phyloP scores from a whole-genome alignment of 2,329 filamentous ascomycete genomes.

The Onygenales sp. region DNA sequence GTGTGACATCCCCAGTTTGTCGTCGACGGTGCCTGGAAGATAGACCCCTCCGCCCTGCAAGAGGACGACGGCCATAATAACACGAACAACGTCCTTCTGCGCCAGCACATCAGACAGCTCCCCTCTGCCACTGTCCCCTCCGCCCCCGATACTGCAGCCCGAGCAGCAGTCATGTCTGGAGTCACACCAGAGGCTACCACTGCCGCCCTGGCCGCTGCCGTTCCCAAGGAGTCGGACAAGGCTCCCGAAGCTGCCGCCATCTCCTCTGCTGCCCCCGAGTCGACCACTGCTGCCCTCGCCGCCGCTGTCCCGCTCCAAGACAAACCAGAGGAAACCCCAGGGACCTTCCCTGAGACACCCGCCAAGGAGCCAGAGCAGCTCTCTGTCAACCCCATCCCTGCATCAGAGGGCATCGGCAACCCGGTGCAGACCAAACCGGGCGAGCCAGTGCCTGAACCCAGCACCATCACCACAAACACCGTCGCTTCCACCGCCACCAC shows the following conservation, averaged over 20 bases:
- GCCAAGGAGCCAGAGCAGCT: constrained; percentile 36
- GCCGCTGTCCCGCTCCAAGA: constrained; percentile 55
- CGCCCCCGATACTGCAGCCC: constrained; percentile 6
- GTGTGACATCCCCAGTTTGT: constrained; percentile 58
- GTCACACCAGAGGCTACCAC: constrained; percentile 63
- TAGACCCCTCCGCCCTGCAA: constrained; percentile 68
- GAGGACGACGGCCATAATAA: constrained; percentile 77
- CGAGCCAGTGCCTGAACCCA: constrained; percentile 65
- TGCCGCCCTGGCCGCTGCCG: constrained; percentile 56
- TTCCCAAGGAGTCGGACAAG: constrained; percentile 42
- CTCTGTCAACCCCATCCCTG: constrained; percentile 49
- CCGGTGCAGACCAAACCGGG: constrained; percentile 71
- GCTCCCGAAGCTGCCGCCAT: constrained; percentile 36
- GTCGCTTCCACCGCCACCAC: constrained; percentile 56
- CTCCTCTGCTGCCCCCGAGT: constrained; percentile 57
- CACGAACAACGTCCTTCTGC: constrained; percentile 83
- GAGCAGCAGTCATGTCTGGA: constrained; percentile 42
- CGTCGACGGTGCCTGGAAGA: constrained; percentile 84
- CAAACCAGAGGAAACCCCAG: constrained; percentile 41
- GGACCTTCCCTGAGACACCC: constrained; percentile 65
- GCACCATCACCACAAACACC: constrained; percentile 57
- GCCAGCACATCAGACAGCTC: constrained; percentile 53
- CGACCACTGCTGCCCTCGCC: constrained; percentile 62
- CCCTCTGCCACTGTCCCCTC: constrained; percentile 5
- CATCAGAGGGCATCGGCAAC: constrained; percentile 55